Conservation (phyloP, 176 grass and related monocot species). For the Dendrocalamus sinicus region DNA sequence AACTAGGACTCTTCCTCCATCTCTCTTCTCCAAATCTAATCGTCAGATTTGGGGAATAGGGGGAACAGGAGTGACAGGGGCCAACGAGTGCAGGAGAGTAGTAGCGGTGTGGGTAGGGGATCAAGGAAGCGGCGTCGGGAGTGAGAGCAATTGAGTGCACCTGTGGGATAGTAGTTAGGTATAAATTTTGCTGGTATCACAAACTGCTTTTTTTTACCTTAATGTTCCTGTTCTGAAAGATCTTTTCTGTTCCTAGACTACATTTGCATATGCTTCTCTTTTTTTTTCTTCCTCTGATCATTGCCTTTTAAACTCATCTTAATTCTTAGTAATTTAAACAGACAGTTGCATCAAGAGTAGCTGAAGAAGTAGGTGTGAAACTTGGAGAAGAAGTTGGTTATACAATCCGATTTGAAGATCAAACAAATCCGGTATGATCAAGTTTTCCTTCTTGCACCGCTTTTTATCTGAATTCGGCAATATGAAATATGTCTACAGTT, state of each 20-base stretch:
- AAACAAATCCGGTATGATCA: slow-evolving; percentile 81
- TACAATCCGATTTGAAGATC: slow-evolving; percentile 95
- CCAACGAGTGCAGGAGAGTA: too few species aligned
- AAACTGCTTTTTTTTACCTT: neutral
- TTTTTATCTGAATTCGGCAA: slow-evolving; percentile 25
- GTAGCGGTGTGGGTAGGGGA: too few species aligned
- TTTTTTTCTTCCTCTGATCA: slow-evolving; percentile 23
- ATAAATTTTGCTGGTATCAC: neutral
- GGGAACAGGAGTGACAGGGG: too few species aligned
- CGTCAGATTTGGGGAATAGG: too few species aligned
- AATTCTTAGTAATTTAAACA: slow-evolving; percentile 57
- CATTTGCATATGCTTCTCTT: slow-evolving; percentile 21
- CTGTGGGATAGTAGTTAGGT: slow-evolving; percentile 1
- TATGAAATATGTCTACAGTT: slow-evolving; percentile 15
- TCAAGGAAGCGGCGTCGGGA: too few species aligned
- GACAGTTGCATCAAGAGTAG: slow-evolving; percentile 87
- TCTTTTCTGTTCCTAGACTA: neutral
- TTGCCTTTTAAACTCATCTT: slow-evolving; percentile 25
- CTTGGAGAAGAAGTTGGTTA: slow-evolving; percentile 99
- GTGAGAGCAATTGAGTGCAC: too few species aligned
- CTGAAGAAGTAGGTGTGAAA: slow-evolving; percentile 87
- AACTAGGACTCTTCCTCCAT: too few species aligned
- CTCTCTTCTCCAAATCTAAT: too few species aligned
- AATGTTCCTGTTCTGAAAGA: slow-evolving; percentile 17
- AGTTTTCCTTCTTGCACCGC: slow-evolving; percentile 21